Percentiles rank a stretch among this genome's conserved stretches.
Evolutionary conservation across 2,329 filamentous ascomycete genomes (phyloP).

Genomic region (Alternaria rosae): DNA sequence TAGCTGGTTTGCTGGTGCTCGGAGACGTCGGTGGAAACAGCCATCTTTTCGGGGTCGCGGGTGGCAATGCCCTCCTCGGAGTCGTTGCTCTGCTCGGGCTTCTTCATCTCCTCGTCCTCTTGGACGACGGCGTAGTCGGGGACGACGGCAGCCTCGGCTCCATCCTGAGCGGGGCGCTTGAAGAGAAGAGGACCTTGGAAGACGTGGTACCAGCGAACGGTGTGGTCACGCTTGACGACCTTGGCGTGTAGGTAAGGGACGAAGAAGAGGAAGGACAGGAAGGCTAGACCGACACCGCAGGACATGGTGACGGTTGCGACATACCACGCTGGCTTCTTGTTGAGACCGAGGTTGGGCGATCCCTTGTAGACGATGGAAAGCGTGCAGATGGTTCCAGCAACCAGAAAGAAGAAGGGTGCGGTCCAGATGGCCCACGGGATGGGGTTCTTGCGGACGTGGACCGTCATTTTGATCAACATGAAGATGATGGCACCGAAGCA

Average conservation of each 20-base stretch:
- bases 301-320: slow-evolving; percentile 72
- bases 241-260: slow-evolving; percentile 72
- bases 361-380: slow-evolving; percentile 84
- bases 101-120: slow-evolving; percentile 58
- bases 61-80: slow-evolving; percentile 43
- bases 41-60: slow-evolving; percentile 45
- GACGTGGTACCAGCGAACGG: slow-evolving; percentile 69
- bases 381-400: slow-evolving; percentile 76
- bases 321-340: slow-evolving; percentile 72
- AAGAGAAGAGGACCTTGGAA: slow-evolving; percentile 65
- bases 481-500: slow-evolving; percentile 73
- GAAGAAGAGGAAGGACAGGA: slow-evolving; percentile 73
- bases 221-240: slow-evolving; percentile 73
- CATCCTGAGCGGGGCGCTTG: slow-evolving; percentile 63
- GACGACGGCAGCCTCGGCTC: slow-evolving; percentile 64
- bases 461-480: slow-evolving; percentile 74
- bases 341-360: slow-evolving; percentile 70
- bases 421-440: slow-evolving; percentile 76
- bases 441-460: slow-evolving; percentile 75
- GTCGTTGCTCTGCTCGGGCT: slow-evolving; percentile 33
- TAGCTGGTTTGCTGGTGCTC: slow-evolving; percentile 65
- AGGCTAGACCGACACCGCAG: slow-evolving; percentile 65
- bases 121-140: slow-evolving; percentile 82
- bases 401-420: slow-evolving; percentile 78
- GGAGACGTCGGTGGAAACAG: slow-evolving; percentile 51